These are phyloP conservation scores for Aspergillus uvarum DNA, from an alignment of 2,329 filamentous ascomycete genomes.

Conservation along the genomic window DNA sequence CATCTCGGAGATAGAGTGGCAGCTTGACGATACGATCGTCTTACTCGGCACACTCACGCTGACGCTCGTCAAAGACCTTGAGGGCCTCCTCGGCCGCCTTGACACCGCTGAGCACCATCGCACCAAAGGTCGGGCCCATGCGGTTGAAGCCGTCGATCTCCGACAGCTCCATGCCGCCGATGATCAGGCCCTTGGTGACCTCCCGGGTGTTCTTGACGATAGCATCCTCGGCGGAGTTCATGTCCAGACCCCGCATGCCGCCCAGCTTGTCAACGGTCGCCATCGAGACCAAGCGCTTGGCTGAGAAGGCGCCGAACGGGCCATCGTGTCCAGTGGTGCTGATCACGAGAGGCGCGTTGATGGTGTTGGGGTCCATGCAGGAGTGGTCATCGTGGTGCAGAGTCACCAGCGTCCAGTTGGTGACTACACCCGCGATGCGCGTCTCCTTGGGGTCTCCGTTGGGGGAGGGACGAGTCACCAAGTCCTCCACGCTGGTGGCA, in stretches of 20 bases:
- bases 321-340: slow-evolving; percentile 89
- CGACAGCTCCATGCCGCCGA: slow-evolving; percentile 92
- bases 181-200: slow-evolving; percentile 81
- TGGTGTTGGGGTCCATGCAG: slow-evolving; percentile 97
- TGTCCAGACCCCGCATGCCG: slow-evolving; percentile 90
- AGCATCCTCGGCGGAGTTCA: slow-evolving; percentile 86
- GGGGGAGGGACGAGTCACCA: slow-evolving; percentile 72
- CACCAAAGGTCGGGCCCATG: slow-evolving; percentile 87
- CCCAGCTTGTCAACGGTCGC: slow-evolving; percentile 77
- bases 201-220: slow-evolving; percentile 91
- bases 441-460: slow-evolving; percentile 53
- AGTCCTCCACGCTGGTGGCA: slow-evolving; percentile 85
- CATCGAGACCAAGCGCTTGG: slow-evolving; percentile 90
- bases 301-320: slow-evolving; percentile 86
- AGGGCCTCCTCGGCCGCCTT: slow-evolving; percentile 89
- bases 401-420: slow-evolving; percentile 90
- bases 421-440: slow-evolving; percentile 83
- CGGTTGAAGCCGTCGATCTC: slow-evolving; percentile 89
- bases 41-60: slow-evolving; percentile 68
- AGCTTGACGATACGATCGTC: not conserved
- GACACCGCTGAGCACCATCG: slow-evolving; percentile 83
- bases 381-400: slow-evolving; percentile 87
- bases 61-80: slow-evolving; percentile 72
- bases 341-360: slow-evolving; percentile 86
- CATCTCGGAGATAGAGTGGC: not conserved